These are phyloP conservation scores for Leptodermis oblonga DNA, from an alignment of 257 asterid species.

Conservation along the genomic window DNA sequence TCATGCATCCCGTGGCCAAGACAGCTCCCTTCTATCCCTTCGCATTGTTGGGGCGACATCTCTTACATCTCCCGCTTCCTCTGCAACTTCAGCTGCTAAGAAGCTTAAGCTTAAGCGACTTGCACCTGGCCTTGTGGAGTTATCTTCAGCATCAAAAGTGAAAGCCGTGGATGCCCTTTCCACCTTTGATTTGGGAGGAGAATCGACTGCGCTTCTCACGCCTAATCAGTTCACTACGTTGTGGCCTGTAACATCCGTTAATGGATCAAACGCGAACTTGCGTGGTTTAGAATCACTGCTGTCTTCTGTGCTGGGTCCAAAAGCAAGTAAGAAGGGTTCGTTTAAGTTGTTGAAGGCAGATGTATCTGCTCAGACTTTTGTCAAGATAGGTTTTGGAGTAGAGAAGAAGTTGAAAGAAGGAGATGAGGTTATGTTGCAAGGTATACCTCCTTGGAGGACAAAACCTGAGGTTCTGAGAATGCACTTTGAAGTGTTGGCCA, in stretches of 20 bases:
- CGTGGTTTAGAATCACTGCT: slow-evolving; percentile 82
- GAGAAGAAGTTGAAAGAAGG: slow-evolving; percentile 62
- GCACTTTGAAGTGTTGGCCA: slow-evolving; percentile 94
- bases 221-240: slow-evolving; percentile 46
- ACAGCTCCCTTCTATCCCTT: slow-evolving; percentile 61
- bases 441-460: slow-evolving; percentile 83
- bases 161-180: slow-evolving; percentile 34
- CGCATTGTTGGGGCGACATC: slow-evolving; percentile 95
- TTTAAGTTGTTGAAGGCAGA: slow-evolving; percentile 86
- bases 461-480: slow-evolving; percentile 56
- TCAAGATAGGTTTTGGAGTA: slow-evolving; percentile 81
- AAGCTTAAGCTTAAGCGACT: slow-evolving; percentile 88
- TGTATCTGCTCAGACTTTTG: slow-evolving; percentile 75
- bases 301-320: slow-evolving; percentile 67
- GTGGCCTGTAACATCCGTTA: slow-evolving; percentile 82
- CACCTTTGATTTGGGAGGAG: slow-evolving; percentile 61
- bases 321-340: slow-evolving; percentile 59
- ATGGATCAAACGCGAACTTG: slow-evolving; percentile 62
- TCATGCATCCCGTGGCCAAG: slow-evolving; percentile 47
- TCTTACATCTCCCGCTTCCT: slow-evolving; percentile 64
- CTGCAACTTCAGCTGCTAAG: slow-evolving; percentile 51
- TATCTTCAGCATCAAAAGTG: slow-evolving; percentile 68
- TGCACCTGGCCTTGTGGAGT: slow-evolving; percentile 95
- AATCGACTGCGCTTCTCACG: slow-evolving; percentile 61
- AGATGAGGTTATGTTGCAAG: slow-evolving; percentile 37